These are phyloP conservation scores for Saccharomycopsis schoenii DNA, from an alignment of 805 yeast genomes.

Conservation along the genomic window DNA sequence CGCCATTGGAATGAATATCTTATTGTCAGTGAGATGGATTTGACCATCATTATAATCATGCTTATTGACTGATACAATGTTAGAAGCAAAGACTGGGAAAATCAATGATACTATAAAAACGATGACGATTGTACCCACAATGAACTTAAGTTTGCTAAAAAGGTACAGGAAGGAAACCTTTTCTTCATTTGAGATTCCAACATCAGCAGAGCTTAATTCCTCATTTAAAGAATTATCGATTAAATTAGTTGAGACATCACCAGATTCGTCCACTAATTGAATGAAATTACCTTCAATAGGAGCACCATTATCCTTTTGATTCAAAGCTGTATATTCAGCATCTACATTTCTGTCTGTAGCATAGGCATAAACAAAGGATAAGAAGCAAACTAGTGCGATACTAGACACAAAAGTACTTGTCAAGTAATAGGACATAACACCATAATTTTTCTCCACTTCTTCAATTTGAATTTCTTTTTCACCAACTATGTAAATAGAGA, in stretches of 20 bases:
- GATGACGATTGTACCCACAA: conserved; percentile 61
- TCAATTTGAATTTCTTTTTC: conserved; percentile 8
- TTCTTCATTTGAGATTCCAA: conserved; percentile 5
- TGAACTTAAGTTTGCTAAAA: conserved; percentile 51
- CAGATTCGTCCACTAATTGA: conserved; percentile 18
- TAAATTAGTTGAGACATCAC: conserved; percentile 8
- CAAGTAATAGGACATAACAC: conserved; percentile 34
- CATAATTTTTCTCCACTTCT: conserved; percentile 17
- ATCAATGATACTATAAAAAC: conserved; percentile 66
- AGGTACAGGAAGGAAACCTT: conserved; percentile 52
- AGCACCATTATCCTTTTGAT: neutral
- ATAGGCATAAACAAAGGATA: conserved; percentile 26
- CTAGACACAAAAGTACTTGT: conserved; percentile 41
- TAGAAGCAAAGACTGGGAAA: conserved; percentile 87
- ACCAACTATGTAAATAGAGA: conserved; percentile 33
- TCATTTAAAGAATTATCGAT: conserved; percentile 1
- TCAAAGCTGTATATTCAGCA: conserved; percentile 22
- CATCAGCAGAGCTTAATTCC: neutral
- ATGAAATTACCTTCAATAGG: conserved; percentile 9
- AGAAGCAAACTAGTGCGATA: conserved; percentile 32
- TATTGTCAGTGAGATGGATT: conserved; percentile 15
- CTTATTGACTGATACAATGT: conserved; percentile 42
- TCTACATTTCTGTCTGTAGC: conserved; percentile 19
- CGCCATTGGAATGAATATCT: conserved; percentile 61
- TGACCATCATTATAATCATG: conserved; percentile 9